A percentile compares a stretch with the other conserved stretches of the same genome.
These are phyloP conservation scores for Beauveria sp. DNA, from an alignment of 2,329 filamentous ascomycete genomes.

Conservation along the genomic window DNA sequence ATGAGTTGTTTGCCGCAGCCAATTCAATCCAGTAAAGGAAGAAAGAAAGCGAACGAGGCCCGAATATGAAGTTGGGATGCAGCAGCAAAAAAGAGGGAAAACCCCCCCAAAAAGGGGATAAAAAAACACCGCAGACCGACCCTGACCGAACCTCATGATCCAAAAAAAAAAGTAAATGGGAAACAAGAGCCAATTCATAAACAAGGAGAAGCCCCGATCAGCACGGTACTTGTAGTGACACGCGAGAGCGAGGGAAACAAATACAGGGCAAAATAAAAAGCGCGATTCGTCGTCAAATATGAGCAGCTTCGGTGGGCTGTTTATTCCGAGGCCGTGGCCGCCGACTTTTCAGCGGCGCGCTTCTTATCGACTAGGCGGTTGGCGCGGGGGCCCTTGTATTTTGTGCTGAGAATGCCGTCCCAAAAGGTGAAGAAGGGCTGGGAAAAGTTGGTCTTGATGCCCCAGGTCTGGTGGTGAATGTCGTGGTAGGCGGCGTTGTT, in stretches of 20 bases:
- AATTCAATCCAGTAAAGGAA: not conserved
- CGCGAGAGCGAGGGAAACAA: not conserved
- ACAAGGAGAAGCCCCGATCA: not conserved
- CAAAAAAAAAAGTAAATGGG: conserved; percentile 17
- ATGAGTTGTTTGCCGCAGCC: not conserved
- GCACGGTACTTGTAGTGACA: not conserved
- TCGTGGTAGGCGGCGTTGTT: conserved; percentile 98
- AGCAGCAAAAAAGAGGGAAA: conserved; percentile 12
- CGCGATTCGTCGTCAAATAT: not conserved
- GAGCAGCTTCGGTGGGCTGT: not conserved
- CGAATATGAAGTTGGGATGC: not conserved
- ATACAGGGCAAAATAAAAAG: not conserved
- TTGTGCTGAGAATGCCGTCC: conserved; percentile 76
- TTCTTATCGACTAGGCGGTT: conserved; percentile 33
- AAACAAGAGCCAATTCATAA: conserved; percentile 1
- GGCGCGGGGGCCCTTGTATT: conserved; percentile 61
- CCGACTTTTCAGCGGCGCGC: conserved; percentile 16
- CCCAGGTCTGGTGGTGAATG: conserved; percentile 98
- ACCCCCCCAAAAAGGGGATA: not conserved
- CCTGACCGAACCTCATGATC: conserved; percentile 11
- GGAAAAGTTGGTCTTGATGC: conserved; percentile 91
- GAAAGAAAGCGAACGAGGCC: conserved; percentile 12
- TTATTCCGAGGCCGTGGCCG: not conserved
- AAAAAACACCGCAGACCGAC: conserved; percentile 3
- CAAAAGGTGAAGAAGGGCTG: conserved; percentile 95